Base-by-base conservation (phyloP, 2,329 filamentous ascomycete genomes). In the Botrytis aclada region DNA sequence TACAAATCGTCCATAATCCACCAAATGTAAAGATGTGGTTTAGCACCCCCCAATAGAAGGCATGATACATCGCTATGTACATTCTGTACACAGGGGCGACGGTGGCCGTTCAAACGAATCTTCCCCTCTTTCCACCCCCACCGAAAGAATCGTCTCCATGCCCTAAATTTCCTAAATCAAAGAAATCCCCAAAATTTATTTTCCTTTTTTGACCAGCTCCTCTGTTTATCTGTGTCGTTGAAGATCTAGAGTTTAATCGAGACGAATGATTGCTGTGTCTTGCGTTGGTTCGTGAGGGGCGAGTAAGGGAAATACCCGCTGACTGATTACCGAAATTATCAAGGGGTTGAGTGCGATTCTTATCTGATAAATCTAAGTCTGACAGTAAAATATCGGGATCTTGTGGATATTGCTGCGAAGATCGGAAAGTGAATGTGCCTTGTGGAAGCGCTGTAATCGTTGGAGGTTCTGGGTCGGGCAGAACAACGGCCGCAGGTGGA, bases 101-200 rank as follows among this genome's bases (percentile, higher is more conserved):
- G 18, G 32, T 61, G 37, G 32, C n/a, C 34, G 41, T 69, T 80
- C 76, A 81, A 63, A 77, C 74, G 76, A 78, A 81, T 75, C 78
- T 77, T 62, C 80, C 80, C 60, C 80, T 78, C 75, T 82, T 82
- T 63, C 80, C 80, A 71, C 79, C 79, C 34, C 80, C 80, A 65
- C 79, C 78, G 76, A 77, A 78, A n/a, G 75, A 74, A 73, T 93
- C 91, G 79, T 91, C 91, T 61, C 88, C 88, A 74, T 87, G 85
- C 45, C 86, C 86, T 69, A 92, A 81, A 75, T 88, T 89, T 70
- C 89, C 88, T 12, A 92, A 84, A 78, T 93, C 92, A 79, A 94
- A 94, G 71, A 94, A 90, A 78, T 95, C 92, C 37, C 89, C 88
- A 78, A 93, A 87, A 77, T 92, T 91, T 77, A 93, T 86, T 78